A percentile compares a stretch with the other conserved stretches of the same genome.
phyloP scores from a whole-genome alignment of 1,139 yeast genomes.

The Geotrichum candidum region DNA sequence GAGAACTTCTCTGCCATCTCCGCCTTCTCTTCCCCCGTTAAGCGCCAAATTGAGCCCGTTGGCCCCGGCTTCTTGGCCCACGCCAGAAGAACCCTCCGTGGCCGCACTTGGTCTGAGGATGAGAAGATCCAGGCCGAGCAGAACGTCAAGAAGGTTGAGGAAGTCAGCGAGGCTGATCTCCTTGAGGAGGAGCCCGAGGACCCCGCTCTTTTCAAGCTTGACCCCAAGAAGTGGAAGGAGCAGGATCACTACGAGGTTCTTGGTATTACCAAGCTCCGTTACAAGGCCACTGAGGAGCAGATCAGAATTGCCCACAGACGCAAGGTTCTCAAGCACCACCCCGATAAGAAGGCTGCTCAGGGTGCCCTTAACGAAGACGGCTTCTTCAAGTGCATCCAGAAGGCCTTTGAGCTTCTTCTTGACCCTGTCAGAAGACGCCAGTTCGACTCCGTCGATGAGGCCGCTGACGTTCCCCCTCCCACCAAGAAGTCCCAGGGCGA shows the following conservation, averaged over 20 bases:
- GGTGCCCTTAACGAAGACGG: conserved; percentile 91
- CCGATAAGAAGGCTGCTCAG: conserved; percentile 91
- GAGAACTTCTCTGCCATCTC: conserved; percentile 31
- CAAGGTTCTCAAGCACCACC: conserved; percentile 95
- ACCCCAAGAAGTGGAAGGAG: conserved; percentile 97
- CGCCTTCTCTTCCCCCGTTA: conserved; percentile 56
- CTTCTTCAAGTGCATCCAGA: conserved; percentile 96
- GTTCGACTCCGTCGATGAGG: conserved; percentile 90
- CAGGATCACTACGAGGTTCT: conserved; percentile 95
- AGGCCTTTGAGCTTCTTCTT: conserved; percentile 85
- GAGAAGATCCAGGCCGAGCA: conserved; percentile 91
- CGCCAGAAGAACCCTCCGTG: conserved; percentile 91
- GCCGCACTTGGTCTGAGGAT: conserved; percentile 97
- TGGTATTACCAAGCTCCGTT: conserved; percentile 87
- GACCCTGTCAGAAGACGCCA: conserved; percentile 85
- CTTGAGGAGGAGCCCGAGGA: conserved; percentile 69
- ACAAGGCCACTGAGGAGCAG: conserved; percentile 87
- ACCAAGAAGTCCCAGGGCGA: conserved; percentile 48
- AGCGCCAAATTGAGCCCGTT: conserved; percentile 92
- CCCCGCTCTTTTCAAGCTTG: conserved; percentile 68
- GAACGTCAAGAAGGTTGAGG: conserved; percentile 71
- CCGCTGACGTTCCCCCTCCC: conserved; percentile 82
- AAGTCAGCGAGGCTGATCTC: conserved; percentile 64
- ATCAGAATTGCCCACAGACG: conserved; percentile 95
- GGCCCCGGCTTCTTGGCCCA: conserved; percentile 95